Evolutionary conservation across 164 flowering plant genomes (phyloP), one percentile per base, ranked within the genome.

Genomic region (Stephania cephalantha): DNA sequence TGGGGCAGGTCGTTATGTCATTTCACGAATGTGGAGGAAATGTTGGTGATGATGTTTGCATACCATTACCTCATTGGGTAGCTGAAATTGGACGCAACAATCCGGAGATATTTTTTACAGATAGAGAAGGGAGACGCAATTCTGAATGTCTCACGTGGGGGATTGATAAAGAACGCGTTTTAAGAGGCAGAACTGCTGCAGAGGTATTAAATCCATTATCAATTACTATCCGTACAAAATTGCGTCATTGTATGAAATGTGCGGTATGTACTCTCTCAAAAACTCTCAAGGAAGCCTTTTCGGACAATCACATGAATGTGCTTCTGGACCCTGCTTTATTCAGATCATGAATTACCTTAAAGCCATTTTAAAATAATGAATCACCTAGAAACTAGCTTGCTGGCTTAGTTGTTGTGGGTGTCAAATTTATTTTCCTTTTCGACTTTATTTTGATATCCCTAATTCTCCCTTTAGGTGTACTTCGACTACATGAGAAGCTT

Each of bases 1-100:
- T 79, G 67, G 18, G n/a, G 71, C 87, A 95, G 99, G 93, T 91
- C 68, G 94, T 91, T 48, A 85, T 95, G 95, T 95, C 98, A 55
- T 95, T 95, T 84, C 99, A 95, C 88, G 97, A 90, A 83, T 95
- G 99, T 84, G 99, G 99, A 73, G 98, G 99, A 77, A 95, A 95
- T 82, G 89, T 95, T 78, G 97, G 97, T 71, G 99, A 95, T 86
- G 99, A 93, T 88, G 97, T 90, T 46, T 89, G 90, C 68, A 92
- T 95, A 77, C 99, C 97, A 42, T 82, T 95, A 78, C 99, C 99
- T 35, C 94, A 89, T 74, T 95, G 99, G 99, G 91, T 95, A 68
- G 90, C 90, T 73, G 99, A 95, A 86, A 88, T 93, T 81, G 97
- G 97, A 74, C 83, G 89, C 68, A 85, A 74, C 82, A 93, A 92